These are phyloP conservation scores for Suillus subalutaceus DNA, from an alignment of 768 basidiomycete species.

Conservation along the genomic window DNA sequence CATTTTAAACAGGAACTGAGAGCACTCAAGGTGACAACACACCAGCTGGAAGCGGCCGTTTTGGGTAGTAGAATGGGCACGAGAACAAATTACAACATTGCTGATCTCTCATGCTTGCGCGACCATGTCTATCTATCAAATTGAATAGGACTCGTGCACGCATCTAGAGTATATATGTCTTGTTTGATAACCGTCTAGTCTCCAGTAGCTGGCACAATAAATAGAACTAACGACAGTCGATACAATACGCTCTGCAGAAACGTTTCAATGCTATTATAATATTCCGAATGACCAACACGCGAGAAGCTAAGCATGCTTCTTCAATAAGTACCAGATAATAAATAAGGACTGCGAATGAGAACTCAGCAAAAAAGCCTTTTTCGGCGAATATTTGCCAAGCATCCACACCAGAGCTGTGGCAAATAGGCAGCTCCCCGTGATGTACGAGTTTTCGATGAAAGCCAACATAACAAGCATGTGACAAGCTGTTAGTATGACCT, in stretches of 20 bases:
- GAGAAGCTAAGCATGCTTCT: not conserved
- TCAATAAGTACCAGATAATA: not conserved
- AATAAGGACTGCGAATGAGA: not conserved
- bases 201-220: no score
- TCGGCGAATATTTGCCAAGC: not conserved
- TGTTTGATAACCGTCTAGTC: no score
- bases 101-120: no score
- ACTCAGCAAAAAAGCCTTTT: not conserved
- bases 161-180: no score
- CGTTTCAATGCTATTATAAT: not conserved
- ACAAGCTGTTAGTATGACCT: not conserved
- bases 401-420: not conserved
- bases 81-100: no score
- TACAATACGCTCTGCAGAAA: not conserved
- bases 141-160: no score
- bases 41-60: no score
- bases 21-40: no score
- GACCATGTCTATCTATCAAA: no score
- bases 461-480: slow-evolving; percentile 1
- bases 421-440: not conserved
- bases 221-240: no score
- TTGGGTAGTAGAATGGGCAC: no score
- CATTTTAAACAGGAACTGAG: no score
- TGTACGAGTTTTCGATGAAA: not conserved
- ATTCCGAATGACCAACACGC: not conserved